A percentile compares a stretch with the other conserved stretches of the same genome.
These are phyloP conservation scores for Selenicereus undatus DNA, from an alignment of 148 eudicot species.

Conservation along the genomic window DNA sequence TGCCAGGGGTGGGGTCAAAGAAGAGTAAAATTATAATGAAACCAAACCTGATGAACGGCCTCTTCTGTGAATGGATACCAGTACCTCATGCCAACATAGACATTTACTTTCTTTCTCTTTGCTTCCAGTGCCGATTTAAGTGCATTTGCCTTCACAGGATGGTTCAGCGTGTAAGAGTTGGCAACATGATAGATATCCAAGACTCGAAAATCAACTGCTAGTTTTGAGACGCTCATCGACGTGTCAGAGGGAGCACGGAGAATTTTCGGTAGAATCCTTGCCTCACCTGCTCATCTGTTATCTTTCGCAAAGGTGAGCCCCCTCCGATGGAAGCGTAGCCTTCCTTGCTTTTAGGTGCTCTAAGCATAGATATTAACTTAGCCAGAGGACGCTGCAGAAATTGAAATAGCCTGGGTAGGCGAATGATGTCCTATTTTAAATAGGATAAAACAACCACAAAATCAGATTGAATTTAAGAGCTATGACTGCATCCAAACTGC, in stretches of 20 bases:
- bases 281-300: constrained; percentile 86
- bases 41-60: constrained; percentile 70
- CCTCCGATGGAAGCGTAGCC: constrained; percentile 99
- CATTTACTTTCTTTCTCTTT: constrained; percentile 58
- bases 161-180: constrained; percentile 11
- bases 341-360: constrained; percentile 97
- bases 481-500: not conserved
- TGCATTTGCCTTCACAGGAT: constrained; percentile 64
- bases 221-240: not conserved
- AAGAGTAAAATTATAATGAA: not conserved
- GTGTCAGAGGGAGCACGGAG: not conserved
- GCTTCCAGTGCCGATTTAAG: constrained; percentile 62
- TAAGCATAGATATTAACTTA: constrained; percentile 65
- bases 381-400: constrained; percentile 92
- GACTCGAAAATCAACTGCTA: not conserved
- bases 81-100: constrained; percentile 96
- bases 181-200: not conserved
- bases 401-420: constrained; percentile 79
- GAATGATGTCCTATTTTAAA: constrained; percentile 79
- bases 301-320: constrained; percentile 91
- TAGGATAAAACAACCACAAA: constrained; percentile 4
- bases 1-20: too few species aligned
- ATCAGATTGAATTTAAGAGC: constrained; percentile 9
- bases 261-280: not conserved
- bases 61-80: constrained; percentile 98